phyloP scores from a whole-genome alignment of 768 basidiomycete species.

The Terana coerulea region DNA sequence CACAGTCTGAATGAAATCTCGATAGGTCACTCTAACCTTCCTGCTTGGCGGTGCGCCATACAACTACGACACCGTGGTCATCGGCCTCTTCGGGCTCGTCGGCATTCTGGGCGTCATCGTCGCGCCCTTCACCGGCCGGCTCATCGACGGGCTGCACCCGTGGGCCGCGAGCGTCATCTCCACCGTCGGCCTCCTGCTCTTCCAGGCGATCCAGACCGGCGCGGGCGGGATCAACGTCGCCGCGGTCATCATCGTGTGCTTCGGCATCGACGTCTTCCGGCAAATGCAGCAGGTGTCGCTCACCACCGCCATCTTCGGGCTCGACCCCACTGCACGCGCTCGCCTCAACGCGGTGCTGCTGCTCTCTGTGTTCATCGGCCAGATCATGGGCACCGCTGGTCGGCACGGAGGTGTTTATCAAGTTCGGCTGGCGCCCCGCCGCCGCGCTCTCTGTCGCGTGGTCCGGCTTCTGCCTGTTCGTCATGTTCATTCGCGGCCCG shows the following conservation, averaged over 20 bases:
- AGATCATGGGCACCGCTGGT: slow-evolving; percentile 76
- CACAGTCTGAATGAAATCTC: slow-evolving; percentile 32
- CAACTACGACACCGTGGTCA: slow-evolving; percentile 57
- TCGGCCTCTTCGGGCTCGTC: slow-evolving; percentile 43
- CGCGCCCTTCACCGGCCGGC: slow-evolving; percentile 61
- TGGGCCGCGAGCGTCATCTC: slow-evolving; percentile 69
- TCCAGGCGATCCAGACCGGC: slow-evolving; percentile 58
- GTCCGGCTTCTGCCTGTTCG: slow-evolving; percentile 46
- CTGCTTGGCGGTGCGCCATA: slow-evolving; percentile 71
- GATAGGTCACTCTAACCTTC: slow-evolving; percentile 72
- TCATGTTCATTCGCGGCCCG: slow-evolving; percentile 63
- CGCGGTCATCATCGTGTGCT: slow-evolving; percentile 61
- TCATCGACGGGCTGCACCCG: slow-evolving; percentile 64
- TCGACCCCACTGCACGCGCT: slow-evolving; percentile 26
- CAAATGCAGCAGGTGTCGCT: slow-evolving; percentile 67
- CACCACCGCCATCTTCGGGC: slow-evolving; percentile 44
- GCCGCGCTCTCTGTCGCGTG: slow-evolving; percentile 57
- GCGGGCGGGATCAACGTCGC: slow-evolving; percentile 66
- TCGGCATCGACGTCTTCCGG: slow-evolving; percentile 65
- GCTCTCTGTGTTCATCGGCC: slow-evolving; percentile 69
- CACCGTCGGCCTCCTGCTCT: slow-evolving; percentile 41
- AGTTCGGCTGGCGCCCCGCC: slow-evolving; percentile 65
- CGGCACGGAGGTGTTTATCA: slow-evolving; percentile 62
- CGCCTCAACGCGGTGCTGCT: slow-evolving; percentile 73
- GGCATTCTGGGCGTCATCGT: slow-evolving; percentile 54